These are phyloP conservation scores for Metschnikowia matae DNA, from an alignment of 805 yeast genomes.

Conservation along the genomic window DNA sequence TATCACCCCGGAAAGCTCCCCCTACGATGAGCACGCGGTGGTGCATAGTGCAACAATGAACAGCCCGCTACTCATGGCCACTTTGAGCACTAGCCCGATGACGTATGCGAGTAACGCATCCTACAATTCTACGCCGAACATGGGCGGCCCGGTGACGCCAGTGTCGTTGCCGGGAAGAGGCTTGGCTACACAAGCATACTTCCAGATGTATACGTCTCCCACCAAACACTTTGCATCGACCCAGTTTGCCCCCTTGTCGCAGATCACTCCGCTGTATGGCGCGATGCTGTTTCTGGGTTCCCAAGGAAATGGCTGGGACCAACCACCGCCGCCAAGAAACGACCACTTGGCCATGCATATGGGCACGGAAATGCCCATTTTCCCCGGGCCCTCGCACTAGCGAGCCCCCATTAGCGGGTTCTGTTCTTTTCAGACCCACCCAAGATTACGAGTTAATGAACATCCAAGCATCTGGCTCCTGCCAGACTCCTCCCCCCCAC, in stretches of 20 bases:
- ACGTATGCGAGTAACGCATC: slow-evolving; percentile 7
- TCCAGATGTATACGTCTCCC: slow-evolving; percentile 11
- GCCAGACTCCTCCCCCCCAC: neutral
- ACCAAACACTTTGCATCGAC: neutral
- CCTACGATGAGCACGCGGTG: neutral
- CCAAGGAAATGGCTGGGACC: neutral
- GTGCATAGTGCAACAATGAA: neutral
- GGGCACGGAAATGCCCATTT: neutral
- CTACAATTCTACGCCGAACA: slow-evolving; percentile 7
- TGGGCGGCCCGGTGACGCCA: slow-evolving; percentile 11
- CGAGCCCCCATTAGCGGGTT: neutral
- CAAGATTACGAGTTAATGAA: slow-evolving; percentile 2
- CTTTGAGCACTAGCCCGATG: slow-evolving; percentile 10
- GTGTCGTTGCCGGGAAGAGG: slow-evolving; percentile 4
- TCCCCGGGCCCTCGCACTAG: neutral
- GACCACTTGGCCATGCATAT: slow-evolving; percentile 2
- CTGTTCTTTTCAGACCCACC: neutral
- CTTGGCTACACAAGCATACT: neutral
- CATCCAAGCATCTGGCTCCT: neutral
- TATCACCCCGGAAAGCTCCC: neutral
- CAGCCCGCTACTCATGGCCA: slow-evolving; percentile 9
- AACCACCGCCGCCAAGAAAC: neutral
- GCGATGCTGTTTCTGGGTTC: neutral
- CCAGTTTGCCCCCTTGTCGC: neutral
- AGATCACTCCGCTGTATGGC: neutral